Evolutionary conservation across 2,329 filamentous ascomycete genomes (phyloP), one percentile per base, ranked within the genome.

Genomic region (Botrytis fragariae): DNA sequence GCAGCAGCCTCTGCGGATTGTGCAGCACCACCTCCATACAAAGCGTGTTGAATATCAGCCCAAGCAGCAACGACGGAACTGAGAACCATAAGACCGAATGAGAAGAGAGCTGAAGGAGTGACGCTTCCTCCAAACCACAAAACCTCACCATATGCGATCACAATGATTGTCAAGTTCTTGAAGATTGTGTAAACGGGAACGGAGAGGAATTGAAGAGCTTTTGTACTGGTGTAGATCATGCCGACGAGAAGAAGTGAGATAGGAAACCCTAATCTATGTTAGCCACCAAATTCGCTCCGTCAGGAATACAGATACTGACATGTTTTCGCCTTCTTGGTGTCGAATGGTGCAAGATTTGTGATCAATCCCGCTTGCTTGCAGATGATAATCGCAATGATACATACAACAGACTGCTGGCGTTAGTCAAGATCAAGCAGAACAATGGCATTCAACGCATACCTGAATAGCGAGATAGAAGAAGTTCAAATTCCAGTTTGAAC

Each of bases 121-220:
- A 99, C 95, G 67, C 91, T 94, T 81, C 95, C 95, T 75, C 96
- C 96, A 79, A 99, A 99, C 95, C 95, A 98, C 71, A 99, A 88
- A 44, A 99, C 95, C 84, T 99, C 96, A 78, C 96, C 96, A 79
- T 99, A 99, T 72, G 96, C 96, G 80, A 98, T 99, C 77, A 98
- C 90, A 80, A 99, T 98, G 83, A 97, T 99, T 75, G 96, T 98
- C 86, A 99, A 84, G 85, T 99, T 99, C 89, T 99, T 99, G 89
- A 99, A 99, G 82, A 99, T 99, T 72, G 96, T 99, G 85, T 99
- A 99, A 39, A 99, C 96, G 37, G 96, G 96, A 72, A 99, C 97
- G 45, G 95, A 98, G 75, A 99, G 92, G 84, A 91, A 98, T 84
- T 98, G 94, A 63, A 99, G 90, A 32, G 96, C 94, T 86, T 98